A percentile compares a stretch with the other conserved stretches of the same genome.
These are phyloP conservation scores for Dioszegia hungarica DNA, from an alignment of 768 basidiomycete species.

Conservation along the genomic window DNA sequence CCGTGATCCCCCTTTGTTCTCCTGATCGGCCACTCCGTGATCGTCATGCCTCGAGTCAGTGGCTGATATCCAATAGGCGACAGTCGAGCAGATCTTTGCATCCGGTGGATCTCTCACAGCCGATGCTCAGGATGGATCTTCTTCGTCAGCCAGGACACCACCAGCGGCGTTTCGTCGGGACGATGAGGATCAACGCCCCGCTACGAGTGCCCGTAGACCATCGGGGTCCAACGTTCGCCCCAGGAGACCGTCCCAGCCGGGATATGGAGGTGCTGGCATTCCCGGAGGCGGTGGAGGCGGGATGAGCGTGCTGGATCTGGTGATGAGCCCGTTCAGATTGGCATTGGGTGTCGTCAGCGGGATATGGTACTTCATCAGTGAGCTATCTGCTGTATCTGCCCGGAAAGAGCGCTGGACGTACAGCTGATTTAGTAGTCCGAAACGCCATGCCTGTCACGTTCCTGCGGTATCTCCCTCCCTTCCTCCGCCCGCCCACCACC, in stretches of 20 bases:
- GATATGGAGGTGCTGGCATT: constrained; percentile 17
- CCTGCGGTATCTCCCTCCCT: constrained; percentile 37
- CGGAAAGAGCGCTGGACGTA: no score
- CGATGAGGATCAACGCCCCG: neutral
- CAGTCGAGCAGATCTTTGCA: constrained; percentile 43
- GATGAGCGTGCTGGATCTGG: constrained; percentile 14
- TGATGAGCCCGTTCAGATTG: constrained; percentile 32
- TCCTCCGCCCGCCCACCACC: constrained; percentile 40
- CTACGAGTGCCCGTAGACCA: neutral
- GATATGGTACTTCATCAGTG: constrained; percentile 43
- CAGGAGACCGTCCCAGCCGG: neutral
- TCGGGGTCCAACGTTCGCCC: neutral
- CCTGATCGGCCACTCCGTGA: neutral
- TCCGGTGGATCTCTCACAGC: constrained; percentile 4
- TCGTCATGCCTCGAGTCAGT: neutral
- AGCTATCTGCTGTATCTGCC: no score
- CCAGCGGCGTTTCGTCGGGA: neutral
- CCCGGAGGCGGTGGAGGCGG: neutral
- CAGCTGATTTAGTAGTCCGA: constrained; percentile 33
- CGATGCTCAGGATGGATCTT: constrained; percentile 10
- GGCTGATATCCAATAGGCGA: constrained; percentile 11
- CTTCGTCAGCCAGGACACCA: constrained; percentile 5
- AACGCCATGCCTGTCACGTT: constrained; percentile 43
- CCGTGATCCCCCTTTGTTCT: constrained; percentile 5
- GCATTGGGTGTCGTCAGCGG: constrained; percentile 29